Conservation (phyloP, 164 flowering plant genomes). For the Malania oleifera region DNA sequence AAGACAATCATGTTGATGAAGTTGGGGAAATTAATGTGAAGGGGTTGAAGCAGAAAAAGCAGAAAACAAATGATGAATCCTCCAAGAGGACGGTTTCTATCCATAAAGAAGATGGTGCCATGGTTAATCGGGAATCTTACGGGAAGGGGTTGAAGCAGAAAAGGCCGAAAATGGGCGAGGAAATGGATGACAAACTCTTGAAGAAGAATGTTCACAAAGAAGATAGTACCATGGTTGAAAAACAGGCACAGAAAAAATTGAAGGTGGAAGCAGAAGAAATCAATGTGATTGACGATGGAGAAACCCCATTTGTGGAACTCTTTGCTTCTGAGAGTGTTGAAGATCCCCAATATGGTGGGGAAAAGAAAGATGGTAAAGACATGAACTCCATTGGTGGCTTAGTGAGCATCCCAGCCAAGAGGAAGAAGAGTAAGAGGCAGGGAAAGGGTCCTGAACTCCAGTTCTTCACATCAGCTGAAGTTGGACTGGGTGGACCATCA, state of each 20-base stretch:
- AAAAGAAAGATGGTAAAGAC: constrained; percentile 13
- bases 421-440: constrained; percentile 35
- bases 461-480: constrained; percentile 26
- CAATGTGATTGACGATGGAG: constrained; percentile 58
- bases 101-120: no score
- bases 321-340: constrained; percentile 19
- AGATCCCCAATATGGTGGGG: constrained; percentile 6
- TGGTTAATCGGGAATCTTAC: no score
- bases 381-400: constrained; percentile 19
- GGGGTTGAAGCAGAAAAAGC: constrained; percentile 19
- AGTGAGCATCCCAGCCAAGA: constrained; percentile 35
- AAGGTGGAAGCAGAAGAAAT: constrained; percentile 18
- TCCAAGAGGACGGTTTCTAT: no score
- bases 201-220: constrained; percentile 14
- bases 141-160: constrained; percentile 12
- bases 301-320: constrained; percentile 54
- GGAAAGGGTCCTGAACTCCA: constrained; percentile 14
- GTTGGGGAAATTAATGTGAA: constrained; percentile 10
- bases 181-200: constrained; percentile 7
- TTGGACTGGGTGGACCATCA: constrained; percentile 85
- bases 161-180: constrained; percentile 13
- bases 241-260: constrained; percentile 12
- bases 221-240: constrained; percentile 6
- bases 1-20: constrained; percentile 9
- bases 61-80: no score